phyloP scores from a whole-genome alignment of 495 filamentous ascomycete species.

The Annulohypoxylon bovei region DNA sequence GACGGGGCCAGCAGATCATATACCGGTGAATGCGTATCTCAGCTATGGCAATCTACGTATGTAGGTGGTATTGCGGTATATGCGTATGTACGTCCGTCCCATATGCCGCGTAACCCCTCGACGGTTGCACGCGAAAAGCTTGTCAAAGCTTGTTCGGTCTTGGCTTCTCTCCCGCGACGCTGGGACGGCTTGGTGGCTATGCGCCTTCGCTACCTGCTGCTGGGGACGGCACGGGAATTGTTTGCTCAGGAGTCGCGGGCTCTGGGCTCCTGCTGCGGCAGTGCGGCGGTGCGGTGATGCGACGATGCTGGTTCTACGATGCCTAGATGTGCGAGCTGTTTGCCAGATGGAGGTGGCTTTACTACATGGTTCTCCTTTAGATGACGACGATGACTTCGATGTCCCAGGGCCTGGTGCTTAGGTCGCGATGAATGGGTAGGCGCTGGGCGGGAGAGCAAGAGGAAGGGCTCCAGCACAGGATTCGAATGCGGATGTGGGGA shows the following conservation, averaged over 20 bases:
- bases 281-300: not conserved
- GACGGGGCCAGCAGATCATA: conserved; percentile 7
- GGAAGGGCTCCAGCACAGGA: not conserved
- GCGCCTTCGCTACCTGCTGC: not conserved
- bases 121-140: conserved; percentile 40
- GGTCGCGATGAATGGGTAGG: not conserved
- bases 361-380: not conserved
- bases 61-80: conserved; percentile 6
- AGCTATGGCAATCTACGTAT: conserved; percentile 12
- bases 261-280: not conserved
- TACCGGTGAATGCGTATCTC: conserved; percentile 23
- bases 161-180: conserved; percentile 34
- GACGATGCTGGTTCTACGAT: not conserved
- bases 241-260: not conserved
- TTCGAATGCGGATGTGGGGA: not conserved
- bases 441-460: not conserved
- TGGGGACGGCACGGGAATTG: not conserved
- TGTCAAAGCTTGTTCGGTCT: conserved; percentile 45
- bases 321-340: not conserved
- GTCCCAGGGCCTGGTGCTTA: not conserved
- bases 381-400: not conserved
- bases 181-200: conserved; percentile 16
- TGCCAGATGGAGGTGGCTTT: not conserved
- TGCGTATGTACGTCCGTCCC: not conserved
- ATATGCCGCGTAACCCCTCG: conserved; percentile 26